Base-by-base conservation (phyloP, 257 asterid genomes). In the Jaltomata sinuosa region DNA sequence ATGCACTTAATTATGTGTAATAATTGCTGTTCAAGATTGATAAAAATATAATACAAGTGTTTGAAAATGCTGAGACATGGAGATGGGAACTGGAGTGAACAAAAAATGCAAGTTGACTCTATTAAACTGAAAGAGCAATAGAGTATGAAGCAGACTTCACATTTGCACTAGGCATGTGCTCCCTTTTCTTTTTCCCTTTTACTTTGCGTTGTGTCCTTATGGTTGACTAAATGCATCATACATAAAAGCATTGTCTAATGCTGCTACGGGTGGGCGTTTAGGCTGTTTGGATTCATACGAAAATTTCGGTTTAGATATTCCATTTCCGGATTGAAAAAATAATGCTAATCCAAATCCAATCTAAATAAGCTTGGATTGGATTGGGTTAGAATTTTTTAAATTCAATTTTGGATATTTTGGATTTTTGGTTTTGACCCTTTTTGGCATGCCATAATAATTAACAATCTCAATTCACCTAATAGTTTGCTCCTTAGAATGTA, bases 51-150 rank as follows among this genome's bases (percentile, higher is more conserved):
- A 27, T 4, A 25, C 7, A 83, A 82, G 91, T 90, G 93, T 85
- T 82, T 89, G 86, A 84, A 90, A 91, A 91, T 85, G 94, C 83
- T 83, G 38, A 83, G 92, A 86, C 93, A 89, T 55, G 85, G 84
- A 83, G 86, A 77, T 86, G 50, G 54, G 83, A 80, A 50, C 1
- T 59, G n/a, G 83, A 50, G n/a, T 55, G 53, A 55, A 32, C 9
- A 36, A 57, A 55, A 21, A 79, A 79, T 6, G 69, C 50, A 42
- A 80, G 22, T 8, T 38, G 52, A 22, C 69, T 81, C 27, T 59
- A 4, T 27, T 32, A 53, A 80, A 80, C 52, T 57, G n/a, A 3
- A 53, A 34, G 67, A 40, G 36, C 2, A 22, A 34, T 9, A 42
- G 49, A 80, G 16, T 55, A 38, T 38, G 84, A 81, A 80, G 12